Percentiles rank a stretch among this genome's conserved stretches.
phyloP scores from a whole-genome alignment of 768 basidiomycete genomes.

The Fistulinella prunicolor region DNA sequence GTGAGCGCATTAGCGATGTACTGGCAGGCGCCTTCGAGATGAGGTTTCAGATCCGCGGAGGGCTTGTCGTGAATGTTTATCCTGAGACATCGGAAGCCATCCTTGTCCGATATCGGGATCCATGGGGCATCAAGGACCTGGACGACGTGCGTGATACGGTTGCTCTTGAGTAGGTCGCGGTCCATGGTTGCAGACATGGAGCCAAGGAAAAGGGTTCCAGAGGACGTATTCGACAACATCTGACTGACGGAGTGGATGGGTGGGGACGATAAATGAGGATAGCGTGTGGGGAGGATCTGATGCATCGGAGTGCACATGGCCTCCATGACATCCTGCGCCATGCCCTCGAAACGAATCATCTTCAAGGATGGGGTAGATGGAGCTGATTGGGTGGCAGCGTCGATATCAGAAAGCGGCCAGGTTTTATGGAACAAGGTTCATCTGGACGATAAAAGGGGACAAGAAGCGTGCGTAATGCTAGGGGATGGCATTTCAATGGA shows the following conservation, averaged over 20 bases:
- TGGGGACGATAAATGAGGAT: constrained; percentile 18
- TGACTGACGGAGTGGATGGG: constrained; percentile 17
- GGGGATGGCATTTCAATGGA: neutral
- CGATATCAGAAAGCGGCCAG: constrained; percentile 1
- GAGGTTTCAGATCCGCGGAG: constrained; percentile 59
- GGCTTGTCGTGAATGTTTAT: constrained; percentile 67
- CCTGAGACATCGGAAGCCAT: constrained; percentile 54
- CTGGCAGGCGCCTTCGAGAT: constrained; percentile 65
- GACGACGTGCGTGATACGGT: constrained; percentile 57
- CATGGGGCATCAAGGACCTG: constrained; percentile 67
- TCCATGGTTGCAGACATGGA: constrained; percentile 62
- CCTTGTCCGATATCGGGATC: constrained; percentile 47
- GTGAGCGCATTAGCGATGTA: constrained; percentile 63
- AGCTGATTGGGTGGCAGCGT: neutral
- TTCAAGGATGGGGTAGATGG: neutral
- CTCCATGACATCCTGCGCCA: constrained; percentile 74
- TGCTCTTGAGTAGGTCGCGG: constrained; percentile 44
- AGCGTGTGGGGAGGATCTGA: constrained; percentile 51
- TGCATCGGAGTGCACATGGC: constrained; percentile 88
- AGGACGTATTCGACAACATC: constrained; percentile 6
- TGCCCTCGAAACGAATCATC: constrained; percentile 79
- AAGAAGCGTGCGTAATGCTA: neutral
- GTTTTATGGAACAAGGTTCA: constrained; percentile 6
- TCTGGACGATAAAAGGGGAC: neutral
- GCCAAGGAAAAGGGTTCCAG: constrained; percentile 66